Conservation (phyloP, 495 filamentous ascomycete species). For the Xylaria nigripes region DNA sequence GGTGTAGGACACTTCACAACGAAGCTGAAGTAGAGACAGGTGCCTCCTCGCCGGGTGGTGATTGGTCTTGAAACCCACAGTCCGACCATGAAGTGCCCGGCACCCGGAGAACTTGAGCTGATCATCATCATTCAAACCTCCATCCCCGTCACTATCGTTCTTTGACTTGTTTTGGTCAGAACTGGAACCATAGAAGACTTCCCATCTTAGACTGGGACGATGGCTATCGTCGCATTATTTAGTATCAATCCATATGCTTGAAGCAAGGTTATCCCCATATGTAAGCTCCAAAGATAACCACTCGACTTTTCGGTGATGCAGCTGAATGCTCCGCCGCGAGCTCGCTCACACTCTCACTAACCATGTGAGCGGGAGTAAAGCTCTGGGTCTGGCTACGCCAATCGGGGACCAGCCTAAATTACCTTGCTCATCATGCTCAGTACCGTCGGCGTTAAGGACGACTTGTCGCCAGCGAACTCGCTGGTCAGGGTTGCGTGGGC, state of each 20-base stretch:
- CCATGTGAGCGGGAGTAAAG: constrained; percentile 29
- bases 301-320: neutral
- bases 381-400: neutral
- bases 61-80: neutral
- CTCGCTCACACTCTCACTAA: neutral
- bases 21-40: neutral
- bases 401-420: neutral
- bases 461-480: neutral
- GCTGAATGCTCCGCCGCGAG: neutral
- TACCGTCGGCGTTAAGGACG: neutral
- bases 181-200: neutral
- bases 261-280: neutral
- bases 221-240: neutral
- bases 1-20: neutral
- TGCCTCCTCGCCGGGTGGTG: neutral
- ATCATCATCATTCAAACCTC: too few relatives aligned
- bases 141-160: neutral
- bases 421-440: neutral
- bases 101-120: neutral
- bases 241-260: neutral
- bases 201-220: neutral
- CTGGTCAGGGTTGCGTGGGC: neutral
- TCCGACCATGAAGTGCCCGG: neutral
- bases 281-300: neutral
- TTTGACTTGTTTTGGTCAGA: neutral